Percentiles rank a stretch among this genome's conserved stretches.
Conservation (phyloP, 345 rosid species). For the Carallia pectinifolia region DNA sequence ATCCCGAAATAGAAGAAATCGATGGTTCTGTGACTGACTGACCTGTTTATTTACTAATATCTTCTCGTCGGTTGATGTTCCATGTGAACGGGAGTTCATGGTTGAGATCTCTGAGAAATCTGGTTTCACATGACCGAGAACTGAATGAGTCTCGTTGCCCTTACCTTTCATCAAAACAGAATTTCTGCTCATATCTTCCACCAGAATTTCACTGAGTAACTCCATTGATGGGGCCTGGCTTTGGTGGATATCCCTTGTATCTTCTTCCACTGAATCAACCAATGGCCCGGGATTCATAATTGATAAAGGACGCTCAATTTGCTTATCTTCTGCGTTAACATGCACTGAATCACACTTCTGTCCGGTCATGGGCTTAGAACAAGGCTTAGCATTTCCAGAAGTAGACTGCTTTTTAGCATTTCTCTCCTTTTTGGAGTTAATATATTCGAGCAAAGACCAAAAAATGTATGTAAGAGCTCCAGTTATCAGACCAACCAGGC, state of each 20-base stretch:
- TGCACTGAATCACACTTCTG: background rate
- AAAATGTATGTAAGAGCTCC: background rate
- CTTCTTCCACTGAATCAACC: conserved; percentile 17
- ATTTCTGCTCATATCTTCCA: conserved; percentile 35
- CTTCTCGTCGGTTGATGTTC: conserved; percentile 11
- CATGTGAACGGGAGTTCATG: conserved; percentile 2
- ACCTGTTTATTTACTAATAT: conserved; percentile 24
- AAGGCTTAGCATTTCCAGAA: conserved; percentile 2
- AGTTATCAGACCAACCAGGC: no score
- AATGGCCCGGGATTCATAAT: conserved; percentile 4
- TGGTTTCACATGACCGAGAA: conserved; percentile 13
- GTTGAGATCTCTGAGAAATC: conserved; percentile 22
- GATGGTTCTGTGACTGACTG: background rate
- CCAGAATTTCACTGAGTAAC: conserved; percentile 50
- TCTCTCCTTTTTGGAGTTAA: conserved; percentile 16
- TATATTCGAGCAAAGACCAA: conserved; percentile 7
- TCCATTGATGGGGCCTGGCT: conserved; percentile 37
- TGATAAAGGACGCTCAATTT: conserved; percentile 1
- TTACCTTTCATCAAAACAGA: conserved; percentile 13
- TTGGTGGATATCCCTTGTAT: conserved; percentile 11
- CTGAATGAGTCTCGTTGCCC: conserved; percentile 16
- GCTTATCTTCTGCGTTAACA: conserved; percentile 12
- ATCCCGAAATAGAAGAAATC: background rate
- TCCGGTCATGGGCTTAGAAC: background rate
- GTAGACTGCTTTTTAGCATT: background rate